phyloP scores from a whole-genome alignment of 805 yeast species.

The Blastobotrys parvus region DNA sequence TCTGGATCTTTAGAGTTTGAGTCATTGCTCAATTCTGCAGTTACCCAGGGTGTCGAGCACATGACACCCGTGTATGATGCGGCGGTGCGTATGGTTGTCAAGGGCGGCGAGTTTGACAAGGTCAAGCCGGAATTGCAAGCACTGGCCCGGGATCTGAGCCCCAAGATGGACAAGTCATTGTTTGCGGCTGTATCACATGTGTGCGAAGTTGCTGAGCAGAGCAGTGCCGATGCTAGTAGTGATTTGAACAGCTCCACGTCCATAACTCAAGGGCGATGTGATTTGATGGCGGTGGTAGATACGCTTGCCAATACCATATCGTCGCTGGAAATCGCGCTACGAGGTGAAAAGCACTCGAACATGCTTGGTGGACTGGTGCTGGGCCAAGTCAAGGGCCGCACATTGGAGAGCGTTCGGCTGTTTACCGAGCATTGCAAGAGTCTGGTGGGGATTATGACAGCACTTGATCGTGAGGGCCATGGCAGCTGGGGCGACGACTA shows the following conservation, averaged over 20 bases:
- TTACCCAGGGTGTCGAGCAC: neutral
- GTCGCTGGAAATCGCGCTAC: constrained; percentile 54
- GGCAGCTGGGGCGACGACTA: no score
- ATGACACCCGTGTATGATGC: neutral
- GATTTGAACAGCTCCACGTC: no score
- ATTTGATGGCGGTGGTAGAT: neutral
- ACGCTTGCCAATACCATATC: constrained; percentile 47
- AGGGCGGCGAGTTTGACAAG: no score
- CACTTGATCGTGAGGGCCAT: neutral
- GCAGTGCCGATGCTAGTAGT: neutral
- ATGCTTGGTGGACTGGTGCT: constrained; percentile 38
- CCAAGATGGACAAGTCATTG: neutral
- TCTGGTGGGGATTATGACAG: neutral
- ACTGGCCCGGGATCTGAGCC: neutral
- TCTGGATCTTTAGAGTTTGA: neutral
- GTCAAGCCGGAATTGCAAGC: neutral
- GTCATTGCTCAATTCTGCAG: neutral
- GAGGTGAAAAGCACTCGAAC: constrained; percentile 37
- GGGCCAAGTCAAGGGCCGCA: constrained; percentile 54
- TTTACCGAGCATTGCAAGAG: constrained; percentile 28
- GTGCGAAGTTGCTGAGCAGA: neutral
- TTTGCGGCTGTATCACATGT: neutral
- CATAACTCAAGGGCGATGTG: no score
- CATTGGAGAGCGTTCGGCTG: constrained; percentile 50
- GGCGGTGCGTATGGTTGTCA: no score